A percentile compares a stretch with the other conserved stretches of the same genome.
phyloP scores from a whole-genome alignment of 2,329 filamentous ascomycete species.

The Monilinia polystroma region DNA sequence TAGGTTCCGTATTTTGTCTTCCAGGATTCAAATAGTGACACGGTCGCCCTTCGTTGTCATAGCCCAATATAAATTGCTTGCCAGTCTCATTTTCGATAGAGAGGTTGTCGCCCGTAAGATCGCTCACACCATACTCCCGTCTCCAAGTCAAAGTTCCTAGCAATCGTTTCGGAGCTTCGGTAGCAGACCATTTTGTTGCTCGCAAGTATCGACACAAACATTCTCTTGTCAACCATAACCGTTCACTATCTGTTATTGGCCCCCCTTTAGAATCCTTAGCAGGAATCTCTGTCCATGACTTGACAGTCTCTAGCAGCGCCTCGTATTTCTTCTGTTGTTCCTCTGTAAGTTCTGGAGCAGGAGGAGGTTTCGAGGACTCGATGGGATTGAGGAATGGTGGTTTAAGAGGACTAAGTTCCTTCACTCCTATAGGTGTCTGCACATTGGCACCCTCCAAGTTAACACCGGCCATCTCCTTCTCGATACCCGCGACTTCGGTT shows the following conservation, averaged over 20 bases:
- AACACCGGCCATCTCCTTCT: slow-evolving; percentile 21
- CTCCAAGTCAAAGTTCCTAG: slow-evolving; percentile 83
- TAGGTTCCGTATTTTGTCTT: slow-evolving; percentile 86
- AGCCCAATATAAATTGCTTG: slow-evolving; percentile 88
- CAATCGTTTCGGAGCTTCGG: slow-evolving; percentile 75
- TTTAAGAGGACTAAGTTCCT: slow-evolving; percentile 45
- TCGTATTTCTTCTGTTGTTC: slow-evolving; percentile 85
- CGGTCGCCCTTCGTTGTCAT: slow-evolving; percentile 79
- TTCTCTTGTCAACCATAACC: slow-evolving; percentile 87
- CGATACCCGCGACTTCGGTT: slow-evolving; percentile 5
- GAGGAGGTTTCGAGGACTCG: slow-evolving; percentile 43
- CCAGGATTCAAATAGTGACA: slow-evolving; percentile 89
- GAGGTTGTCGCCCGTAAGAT: slow-evolving; percentile 80
- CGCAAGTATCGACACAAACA: slow-evolving; percentile 91
- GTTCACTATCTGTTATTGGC: slow-evolving; percentile 75
- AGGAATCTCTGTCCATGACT: slow-evolving; percentile 68
- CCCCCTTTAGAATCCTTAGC: slow-evolving; percentile 57
- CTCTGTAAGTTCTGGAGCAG: slow-evolving; percentile 60
- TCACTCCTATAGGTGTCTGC: slow-evolving; percentile 25
- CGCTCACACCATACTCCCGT: slow-evolving; percentile 78
- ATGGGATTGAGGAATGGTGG: slow-evolving; percentile 38
- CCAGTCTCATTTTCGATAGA: slow-evolving; percentile 93
- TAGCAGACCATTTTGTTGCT: slow-evolving; percentile 84
- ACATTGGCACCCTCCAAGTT: slow-evolving; percentile 8
- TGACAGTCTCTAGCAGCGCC: slow-evolving; percentile 67